These are phyloP conservation scores for Pterocarpus macrocarpus DNA, from an alignment of 306 rosid genomes.

Conservation along the genomic window DNA sequence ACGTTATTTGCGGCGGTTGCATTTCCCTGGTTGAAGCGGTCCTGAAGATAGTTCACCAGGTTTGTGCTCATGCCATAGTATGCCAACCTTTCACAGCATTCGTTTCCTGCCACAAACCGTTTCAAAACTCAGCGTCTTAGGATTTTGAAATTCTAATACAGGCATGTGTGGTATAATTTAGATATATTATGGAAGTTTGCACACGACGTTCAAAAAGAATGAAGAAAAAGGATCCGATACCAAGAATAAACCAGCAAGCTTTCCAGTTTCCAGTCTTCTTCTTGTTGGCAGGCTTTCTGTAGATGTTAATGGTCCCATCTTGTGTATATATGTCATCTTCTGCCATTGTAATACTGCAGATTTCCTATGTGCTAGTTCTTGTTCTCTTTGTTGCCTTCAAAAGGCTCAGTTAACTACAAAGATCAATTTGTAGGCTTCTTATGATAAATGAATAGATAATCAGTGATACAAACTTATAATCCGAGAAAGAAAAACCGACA, in stretches of 20 bases:
- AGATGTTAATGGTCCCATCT: conserved; percentile 72
- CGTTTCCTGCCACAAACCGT: conserved; percentile 66
- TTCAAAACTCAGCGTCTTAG: conserved; percentile 35
- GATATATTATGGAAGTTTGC: background rate
- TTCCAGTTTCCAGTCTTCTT: conserved; percentile 83
- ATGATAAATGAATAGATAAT: background rate
- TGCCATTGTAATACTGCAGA: conserved; percentile 48
- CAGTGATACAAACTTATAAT: background rate
- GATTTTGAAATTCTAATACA: background rate
- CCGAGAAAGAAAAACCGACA: background rate
- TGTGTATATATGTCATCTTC: conserved; percentile 67
- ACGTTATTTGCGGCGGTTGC: conserved; percentile 71
- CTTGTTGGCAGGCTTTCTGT: conserved; percentile 73
- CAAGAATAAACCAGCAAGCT: conserved; percentile 86
- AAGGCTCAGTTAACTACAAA: conserved; percentile 27
- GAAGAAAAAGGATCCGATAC: conserved; percentile 46
- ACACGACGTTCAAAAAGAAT: background rate
- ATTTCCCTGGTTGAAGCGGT: conserved; percentile 70
- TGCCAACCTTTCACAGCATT: conserved; percentile 91
- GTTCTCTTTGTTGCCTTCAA: conserved; percentile 23
- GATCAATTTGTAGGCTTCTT: conserved; percentile 2
- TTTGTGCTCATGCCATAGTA: conserved; percentile 91
- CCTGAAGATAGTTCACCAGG: conserved; percentile 82
- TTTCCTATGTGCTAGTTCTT: background rate
- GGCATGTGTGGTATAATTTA: background rate